A percentile compares a stretch with the other conserved stretches of the same genome.
These are phyloP conservation scores for Ceratobasidium sp. DNA, from an alignment of 1,284 basidiomycete species.

Conservation along the genomic window DNA sequence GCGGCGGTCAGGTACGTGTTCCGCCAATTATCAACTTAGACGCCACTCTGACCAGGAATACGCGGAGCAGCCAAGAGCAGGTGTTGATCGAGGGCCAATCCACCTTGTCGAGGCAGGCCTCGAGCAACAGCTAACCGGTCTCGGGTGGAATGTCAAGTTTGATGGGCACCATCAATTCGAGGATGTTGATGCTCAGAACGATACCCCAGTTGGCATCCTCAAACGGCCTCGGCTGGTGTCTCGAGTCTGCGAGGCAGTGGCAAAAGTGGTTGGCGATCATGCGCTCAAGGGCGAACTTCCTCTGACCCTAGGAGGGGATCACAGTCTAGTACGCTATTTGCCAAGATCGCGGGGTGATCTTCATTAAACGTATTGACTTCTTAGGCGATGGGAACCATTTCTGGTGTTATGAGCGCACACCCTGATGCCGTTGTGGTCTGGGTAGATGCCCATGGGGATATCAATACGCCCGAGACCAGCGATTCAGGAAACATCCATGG, in stretches of 20 bases:
- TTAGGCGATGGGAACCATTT: slow-evolving; percentile 92
- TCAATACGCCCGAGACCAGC: slow-evolving; percentile 91
- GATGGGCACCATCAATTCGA: slow-evolving; percentile 91
- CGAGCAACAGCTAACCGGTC: slow-evolving; percentile 73
- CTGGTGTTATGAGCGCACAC: slow-evolving; percentile 73
- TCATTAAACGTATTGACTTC: slow-evolving; percentile 37
- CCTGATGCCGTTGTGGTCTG: slow-evolving; percentile 86
- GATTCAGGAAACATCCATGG: slow-evolving; percentile 96
- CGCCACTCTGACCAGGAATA: neutral
- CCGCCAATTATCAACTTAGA: neutral
- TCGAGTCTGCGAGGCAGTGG: slow-evolving; percentile 83
- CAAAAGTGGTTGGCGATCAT: slow-evolving; percentile 78
- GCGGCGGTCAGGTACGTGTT: slow-evolving; percentile 54
- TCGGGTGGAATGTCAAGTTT: slow-evolving; percentile 92
- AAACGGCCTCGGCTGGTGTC: slow-evolving; percentile 90
- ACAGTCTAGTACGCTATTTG: slow-evolving; percentile 71
- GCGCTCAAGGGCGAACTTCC: slow-evolving; percentile 83
- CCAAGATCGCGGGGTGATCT: slow-evolving; percentile 1
- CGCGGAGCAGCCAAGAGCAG: slow-evolving; percentile 68
- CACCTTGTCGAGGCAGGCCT: slow-evolving; percentile 88
- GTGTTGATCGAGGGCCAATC: slow-evolving; percentile 93
- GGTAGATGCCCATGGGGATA: slow-evolving; percentile 94
- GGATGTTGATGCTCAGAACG: slow-evolving; percentile 71
- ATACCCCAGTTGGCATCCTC: slow-evolving; percentile 86
- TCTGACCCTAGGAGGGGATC: slow-evolving; percentile 95